phyloP scores from a whole-genome alignment of 305 asterid genomes.

The Plantago coronopus region DNA sequence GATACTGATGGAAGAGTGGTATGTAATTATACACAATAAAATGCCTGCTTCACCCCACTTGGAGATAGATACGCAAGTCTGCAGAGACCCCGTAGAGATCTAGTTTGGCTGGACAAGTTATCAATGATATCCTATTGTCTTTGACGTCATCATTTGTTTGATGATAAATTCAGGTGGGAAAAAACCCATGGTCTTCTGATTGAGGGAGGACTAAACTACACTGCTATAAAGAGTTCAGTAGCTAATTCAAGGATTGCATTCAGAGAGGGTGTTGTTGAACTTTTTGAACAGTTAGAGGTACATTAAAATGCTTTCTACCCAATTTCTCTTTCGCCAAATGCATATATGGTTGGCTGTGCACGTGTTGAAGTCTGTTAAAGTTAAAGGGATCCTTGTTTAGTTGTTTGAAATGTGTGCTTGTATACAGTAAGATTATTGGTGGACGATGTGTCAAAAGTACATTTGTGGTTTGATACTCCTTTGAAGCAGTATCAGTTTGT shows the following conservation, averaged over 20 bases:
- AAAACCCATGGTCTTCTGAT: conserved; percentile 84
- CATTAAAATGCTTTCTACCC: conserved; percentile 14
- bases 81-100: neutral
- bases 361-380: no score
- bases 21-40: conserved; percentile 25
- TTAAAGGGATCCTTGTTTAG: no score
- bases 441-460: no score
- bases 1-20: conserved; percentile 94
- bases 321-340: conserved; percentile 10
- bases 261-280: conserved; percentile 84
- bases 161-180: conserved; percentile 66
- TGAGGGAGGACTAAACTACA: conserved; percentile 74
- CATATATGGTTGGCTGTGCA: neutral
- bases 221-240: conserved; percentile 69
- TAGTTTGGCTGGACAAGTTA: conserved; percentile 12
- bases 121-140: neutral
- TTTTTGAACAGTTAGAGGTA: conserved; percentile 86
- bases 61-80: conserved; percentile 13
- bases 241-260: conserved; percentile 62
- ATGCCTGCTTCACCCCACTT: conserved; percentile 15
- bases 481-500: conserved; percentile 8
- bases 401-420: no score
- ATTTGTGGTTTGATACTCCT: neutral
- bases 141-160: conserved; percentile 14
- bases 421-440: no score